Conservation (phyloP, 129 eudicot genomes). For the Lactuca sativa region DNA sequence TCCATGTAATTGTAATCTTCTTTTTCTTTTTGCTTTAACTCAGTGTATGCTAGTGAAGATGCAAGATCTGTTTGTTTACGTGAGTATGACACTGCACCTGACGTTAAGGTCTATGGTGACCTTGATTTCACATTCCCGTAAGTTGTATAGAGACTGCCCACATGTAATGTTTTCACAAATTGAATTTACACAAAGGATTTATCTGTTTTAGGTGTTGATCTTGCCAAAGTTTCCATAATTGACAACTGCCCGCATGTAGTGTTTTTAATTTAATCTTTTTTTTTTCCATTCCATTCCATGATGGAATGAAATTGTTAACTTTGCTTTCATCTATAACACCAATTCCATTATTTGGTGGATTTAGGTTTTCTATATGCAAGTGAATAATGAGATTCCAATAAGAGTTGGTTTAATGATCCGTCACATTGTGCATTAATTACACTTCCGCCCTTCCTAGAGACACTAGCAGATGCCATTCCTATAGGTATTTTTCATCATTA, state of each 20-base stretch:
- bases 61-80: neutral
- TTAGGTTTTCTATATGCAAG: slow-evolving; percentile 93
- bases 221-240: slow-evolving; percentile 89
- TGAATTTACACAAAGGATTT: slow-evolving; percentile 90
- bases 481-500: slow-evolving; percentile 45
- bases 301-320: no score
- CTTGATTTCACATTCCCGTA: no score
- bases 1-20: no score
- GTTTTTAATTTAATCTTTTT: neutral
- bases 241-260: slow-evolving; percentile 96
- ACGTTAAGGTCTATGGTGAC: no score
- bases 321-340: no score
- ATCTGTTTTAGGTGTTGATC: slow-evolving; percentile 90
- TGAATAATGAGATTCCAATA: slow-evolving; percentile 96
- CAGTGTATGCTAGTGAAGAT: no score
- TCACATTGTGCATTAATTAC: slow-evolving; percentile 81
- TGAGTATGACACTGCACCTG: no score
- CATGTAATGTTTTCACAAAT: slow-evolving; percentile 83
- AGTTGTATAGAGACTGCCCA: slow-evolving; percentile 95
- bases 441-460: slow-evolving; percentile 87
- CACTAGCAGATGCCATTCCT: slow-evolving; percentile 44
- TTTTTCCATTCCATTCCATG: no score
- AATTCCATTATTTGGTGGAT: slow-evolving; percentile 30
- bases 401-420: slow-evolving; percentile 98
- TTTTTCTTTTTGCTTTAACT: no score